Evolutionary conservation across 345 rosid species (phyloP), one percentile per base, ranked within the genome.

Genomic region (Ceriops zippeliana): DNA sequence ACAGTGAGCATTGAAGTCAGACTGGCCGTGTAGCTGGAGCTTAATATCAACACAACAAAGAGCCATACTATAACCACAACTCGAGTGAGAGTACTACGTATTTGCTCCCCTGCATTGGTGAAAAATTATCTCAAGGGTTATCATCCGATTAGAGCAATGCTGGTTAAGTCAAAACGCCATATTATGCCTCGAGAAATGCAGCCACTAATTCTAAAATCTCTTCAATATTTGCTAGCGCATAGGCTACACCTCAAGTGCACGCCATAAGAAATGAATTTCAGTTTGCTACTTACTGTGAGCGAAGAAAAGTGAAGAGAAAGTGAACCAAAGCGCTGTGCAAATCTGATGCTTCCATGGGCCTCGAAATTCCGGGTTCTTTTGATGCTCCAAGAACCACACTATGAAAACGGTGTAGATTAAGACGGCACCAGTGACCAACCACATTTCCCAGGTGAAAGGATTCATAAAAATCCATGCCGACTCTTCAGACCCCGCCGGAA

Each of bases 1-100:
- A 86, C 73, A 0, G 93, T 88, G 16, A 88, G 86, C 84, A 84
- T 74, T 19, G 90, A 84, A 30, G 84, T 75, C 30, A 88, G 71
- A 67, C 80, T 69, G 15, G 93, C 90, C 0, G 90, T 86, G 80
- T 86, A 88, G 78, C 90, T 86, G 49, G 86, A 82, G 51, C 60
- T 86, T 51, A 86, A 73, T 66, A 86, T 76, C 58, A 86, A 34
- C 58, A 77, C 93, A n/a, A 86, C 83, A 62, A 83, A 84, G 20
- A 86, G 82, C 93, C 93, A 86, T 3, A 77, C 83, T 37, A 76
- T 70, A 11, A 86, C 58, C 67, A 88, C 93, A 3, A 83, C 62
- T 26, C 83, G 60, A 37, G 89, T 77, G n/a, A 83, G 70, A 54
- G 80, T 80, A 67, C 81, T 52, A 2, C 66, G 0, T 7, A 86